Percentiles rank a stretch among this genome's conserved stretches.
phyloP scores from a whole-genome alignment of 2,329 filamentous ascomycete species.

The Hypoxylon sp. region DNA sequence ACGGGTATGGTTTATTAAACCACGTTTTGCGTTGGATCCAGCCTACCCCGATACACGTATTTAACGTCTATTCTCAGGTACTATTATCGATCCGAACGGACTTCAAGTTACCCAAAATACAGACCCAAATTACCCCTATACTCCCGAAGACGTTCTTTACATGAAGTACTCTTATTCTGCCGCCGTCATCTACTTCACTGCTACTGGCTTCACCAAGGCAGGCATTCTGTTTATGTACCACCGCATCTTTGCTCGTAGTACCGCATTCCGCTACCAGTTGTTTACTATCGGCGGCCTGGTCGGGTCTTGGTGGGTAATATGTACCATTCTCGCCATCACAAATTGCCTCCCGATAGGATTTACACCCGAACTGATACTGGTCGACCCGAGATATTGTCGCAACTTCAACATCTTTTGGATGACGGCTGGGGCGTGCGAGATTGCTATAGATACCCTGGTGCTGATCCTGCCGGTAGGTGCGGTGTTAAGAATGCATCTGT shows the following conservation, averaged over 20 bases:
- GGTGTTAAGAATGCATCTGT: conserved; percentile 36
- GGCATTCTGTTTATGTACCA: conserved; percentile 55
- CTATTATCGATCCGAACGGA: conserved; percentile 34
- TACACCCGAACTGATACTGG: conserved; percentile 35
- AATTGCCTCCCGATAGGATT: conserved; percentile 48
- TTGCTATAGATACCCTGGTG: conserved; percentile 43
- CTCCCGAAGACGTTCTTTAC: conserved; percentile 33
- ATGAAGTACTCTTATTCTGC: conserved; percentile 45
- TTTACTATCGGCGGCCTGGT: conserved; percentile 39
- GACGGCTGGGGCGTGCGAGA: conserved; percentile 38
- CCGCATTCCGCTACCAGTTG: conserved; percentile 48
- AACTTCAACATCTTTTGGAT: conserved; percentile 46
- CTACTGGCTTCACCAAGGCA: conserved; percentile 52
- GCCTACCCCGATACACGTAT: neutral
- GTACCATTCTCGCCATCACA: conserved; percentile 44
- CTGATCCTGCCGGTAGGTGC: conserved; percentile 42
- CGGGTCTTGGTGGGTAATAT: conserved; percentile 45
- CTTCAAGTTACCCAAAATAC: conserved; percentile 36
- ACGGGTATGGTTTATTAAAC: conserved; percentile 20
- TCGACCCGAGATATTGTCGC: conserved; percentile 46
- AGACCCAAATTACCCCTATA: conserved; percentile 37
- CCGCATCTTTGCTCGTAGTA: conserved; percentile 51
- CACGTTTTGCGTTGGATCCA: neutral
- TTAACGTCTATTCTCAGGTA: neutral
- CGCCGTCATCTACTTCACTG: conserved; percentile 53